Percentiles rank a stretch among this genome's conserved stretches.
phyloP scores from a whole-genome alignment of 257 asterid species.

The Marsdenia floribunda region DNA sequence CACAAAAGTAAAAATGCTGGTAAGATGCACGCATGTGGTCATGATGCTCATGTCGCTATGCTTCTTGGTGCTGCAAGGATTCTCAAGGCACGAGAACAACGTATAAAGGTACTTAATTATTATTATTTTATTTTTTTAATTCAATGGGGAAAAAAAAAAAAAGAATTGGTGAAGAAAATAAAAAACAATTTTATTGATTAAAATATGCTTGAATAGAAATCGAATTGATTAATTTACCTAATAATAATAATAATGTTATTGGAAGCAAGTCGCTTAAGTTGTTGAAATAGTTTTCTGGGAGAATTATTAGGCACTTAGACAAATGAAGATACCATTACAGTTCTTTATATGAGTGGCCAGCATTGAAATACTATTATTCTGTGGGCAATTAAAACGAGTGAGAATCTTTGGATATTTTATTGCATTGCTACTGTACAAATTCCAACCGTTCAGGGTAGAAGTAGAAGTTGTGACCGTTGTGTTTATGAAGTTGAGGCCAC shows the following conservation, averaged over 20 bases:
- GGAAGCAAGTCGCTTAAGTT: not conserved
- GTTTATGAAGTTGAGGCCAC: not conserved
- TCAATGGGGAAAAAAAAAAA: not conserved
- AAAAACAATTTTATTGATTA: too few species aligned
- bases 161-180: too few species aligned
- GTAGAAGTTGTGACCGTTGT: not conserved
- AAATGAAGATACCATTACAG: conserved; percentile 1
- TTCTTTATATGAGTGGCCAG: conserved; percentile 1
- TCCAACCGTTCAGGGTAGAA: conserved; percentile 3
- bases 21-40: conserved; percentile 40
- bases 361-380: not conserved
- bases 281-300: not conserved
- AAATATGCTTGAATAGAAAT: too few species aligned
- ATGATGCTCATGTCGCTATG: conserved; percentile 39
- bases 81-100: conserved; percentile 20
- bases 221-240: too few species aligned
- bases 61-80: conserved; percentile 32
- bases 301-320: not conserved
- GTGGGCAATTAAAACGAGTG: not conserved
- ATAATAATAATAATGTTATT: not conserved
- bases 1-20: conserved; percentile 25
- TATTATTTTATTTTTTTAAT: not conserved
- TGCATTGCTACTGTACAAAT: not conserved
- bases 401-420: conserved; percentile 19
- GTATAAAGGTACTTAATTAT: conserved; percentile 10